phyloP scores from a whole-genome alignment of 2,329 filamentous ascomycete genomes.

The Cladosporium sp. region DNA sequence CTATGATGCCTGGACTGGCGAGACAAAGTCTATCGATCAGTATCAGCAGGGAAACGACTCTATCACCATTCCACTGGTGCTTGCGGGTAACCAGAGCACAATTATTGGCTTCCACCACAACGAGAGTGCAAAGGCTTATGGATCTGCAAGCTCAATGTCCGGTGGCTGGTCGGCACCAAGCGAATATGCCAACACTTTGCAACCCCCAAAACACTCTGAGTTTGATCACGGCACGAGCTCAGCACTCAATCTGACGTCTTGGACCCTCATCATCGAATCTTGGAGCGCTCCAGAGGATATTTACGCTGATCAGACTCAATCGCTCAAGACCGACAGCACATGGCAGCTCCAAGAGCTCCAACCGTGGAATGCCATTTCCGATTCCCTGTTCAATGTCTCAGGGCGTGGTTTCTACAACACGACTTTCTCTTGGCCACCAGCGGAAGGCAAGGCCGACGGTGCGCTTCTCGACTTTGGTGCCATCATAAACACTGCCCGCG shows the following conservation, averaged over 20 bases:
- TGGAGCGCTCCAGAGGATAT: slow-evolving; percentile 35
- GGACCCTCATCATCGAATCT: slow-evolving; percentile 34
- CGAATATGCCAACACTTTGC: too few relatives aligned
- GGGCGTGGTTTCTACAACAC: slow-evolving; percentile 33
- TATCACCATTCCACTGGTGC: slow-evolving; percentile 30
- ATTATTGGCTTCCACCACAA: slow-evolving; percentile 34
- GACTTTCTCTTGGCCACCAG: slow-evolving; percentile 24
- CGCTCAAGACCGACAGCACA: slow-evolving; percentile 26
- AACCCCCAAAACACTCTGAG: slow-evolving; percentile 4
- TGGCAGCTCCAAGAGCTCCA: slow-evolving; percentile 26
- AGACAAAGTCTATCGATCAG: slow-evolving; percentile 25
- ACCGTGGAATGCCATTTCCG: slow-evolving; percentile 32
- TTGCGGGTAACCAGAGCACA: slow-evolving; percentile 36
- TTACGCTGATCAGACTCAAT: slow-evolving; percentile 18
- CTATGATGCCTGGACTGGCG: slow-evolving; percentile 41
- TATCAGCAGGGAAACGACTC: slow-evolving; percentile 27
- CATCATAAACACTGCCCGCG: slow-evolving; percentile 26
- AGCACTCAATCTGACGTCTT: slow-evolving; percentile 27
- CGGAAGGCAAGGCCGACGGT: slow-evolving; percentile 12
- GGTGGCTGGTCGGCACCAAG: too few relatives aligned
- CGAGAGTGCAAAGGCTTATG: slow-evolving; percentile 4
- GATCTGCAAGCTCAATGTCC: too few relatives aligned
- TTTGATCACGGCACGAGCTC: background rate
- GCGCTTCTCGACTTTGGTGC: slow-evolving; percentile 26
- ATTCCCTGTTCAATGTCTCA: slow-evolving; percentile 25